Evolutionary conservation across 2,329 filamentous ascomycete genomes (phyloP), one percentile per base, ranked within the genome.

Genomic region (Diaporthe sp.): DNA sequence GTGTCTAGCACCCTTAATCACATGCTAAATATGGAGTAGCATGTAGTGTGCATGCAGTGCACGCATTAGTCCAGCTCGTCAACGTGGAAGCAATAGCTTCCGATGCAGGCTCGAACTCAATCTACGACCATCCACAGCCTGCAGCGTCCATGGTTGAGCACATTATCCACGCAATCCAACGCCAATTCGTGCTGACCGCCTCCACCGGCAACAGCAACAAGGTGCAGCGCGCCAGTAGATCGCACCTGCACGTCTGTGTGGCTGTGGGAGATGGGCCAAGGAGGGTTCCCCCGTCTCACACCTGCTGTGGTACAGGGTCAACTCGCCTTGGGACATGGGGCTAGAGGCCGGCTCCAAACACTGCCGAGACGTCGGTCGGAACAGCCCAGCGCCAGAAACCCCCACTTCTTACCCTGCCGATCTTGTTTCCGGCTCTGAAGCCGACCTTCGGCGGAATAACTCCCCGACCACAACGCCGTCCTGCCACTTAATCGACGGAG

Each of bases 81-180:
- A 37, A 47, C 55, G 35, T 63, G 70, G 71, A 56, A 70, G 27
- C 56, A 59, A 50, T 13, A 58, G 53, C 71, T 53, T 73, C 71
- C 73, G 73, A 70, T 73, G 73, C 66, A 66, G 19, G 37, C 42
- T 58, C 9, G 51, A 55, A 69, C 42, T 42, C 53, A 66, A 59
- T 69, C 53, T 58, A 12, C 32, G 6, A 51, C 66, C 35, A 13
- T 15, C 3, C 56, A 8, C n/a, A 44, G 39, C 39, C 39, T 50
- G 19, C 39, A 65, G 53, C 25, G 44, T 13, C n/a, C 66, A 58
- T 44, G 12, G 17, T 25, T 42, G 51, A 70, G 66, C 66, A 71
- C 51, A 25, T 66, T 66, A 53, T 56, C 68, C 58, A 50, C 47
- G 50, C 8, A 30, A 61, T 63, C 59, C 39, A 44, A 63, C 59